Evolutionary conservation across 169 alveolate species (phyloP), one percentile per base, ranked within the genome.

Genomic region (Plasmodium adleri): DNA sequence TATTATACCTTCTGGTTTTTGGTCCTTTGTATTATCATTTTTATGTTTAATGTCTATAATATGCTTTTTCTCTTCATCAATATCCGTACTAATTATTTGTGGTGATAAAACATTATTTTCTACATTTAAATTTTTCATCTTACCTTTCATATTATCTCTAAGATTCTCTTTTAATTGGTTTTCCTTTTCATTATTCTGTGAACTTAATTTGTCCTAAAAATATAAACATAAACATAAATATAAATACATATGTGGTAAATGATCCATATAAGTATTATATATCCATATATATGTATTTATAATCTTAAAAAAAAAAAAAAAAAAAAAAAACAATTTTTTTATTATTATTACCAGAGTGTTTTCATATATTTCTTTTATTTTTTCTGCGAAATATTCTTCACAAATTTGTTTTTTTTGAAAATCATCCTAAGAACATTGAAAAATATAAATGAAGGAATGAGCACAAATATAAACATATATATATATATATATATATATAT

Each of bases 381-480:
- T 62, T 54, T 80, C 68, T 17, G 90, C 49, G 43, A 80, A 80
- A 54, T 80, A 80, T 5, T 47, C 58, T 66, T 68, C 90, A 56
- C 83, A 52, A n/a, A 80, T 80, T 80, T 80, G 83, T 12, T 52
- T 66, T 45, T 71, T 80, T 7, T 72, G 90, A 56, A 54, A 80
- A 22, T 80, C 90, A 22, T 80, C 72, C 90, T 76, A 43, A 10
- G 15, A 15, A 49, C 12, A 28, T 28, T 28, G 39, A 28, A 54
- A 54, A 54, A 50, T 50, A 12, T 1, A 50, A 50, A 10, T 54
- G 20, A 7, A 50, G n/a, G 17, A n/a, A 54, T 54, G 10, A 20
- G 17, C 62, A 13, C 9, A 0, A 12, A 12, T 12, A 50, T 50
- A 7, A 20, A 20, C 0, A 20, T 20, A 54, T 54, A 54, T 54